phyloP scores from a whole-genome alignment of 1,139 yeast species.

The Magnusiomyces tetraspermus region DNA sequence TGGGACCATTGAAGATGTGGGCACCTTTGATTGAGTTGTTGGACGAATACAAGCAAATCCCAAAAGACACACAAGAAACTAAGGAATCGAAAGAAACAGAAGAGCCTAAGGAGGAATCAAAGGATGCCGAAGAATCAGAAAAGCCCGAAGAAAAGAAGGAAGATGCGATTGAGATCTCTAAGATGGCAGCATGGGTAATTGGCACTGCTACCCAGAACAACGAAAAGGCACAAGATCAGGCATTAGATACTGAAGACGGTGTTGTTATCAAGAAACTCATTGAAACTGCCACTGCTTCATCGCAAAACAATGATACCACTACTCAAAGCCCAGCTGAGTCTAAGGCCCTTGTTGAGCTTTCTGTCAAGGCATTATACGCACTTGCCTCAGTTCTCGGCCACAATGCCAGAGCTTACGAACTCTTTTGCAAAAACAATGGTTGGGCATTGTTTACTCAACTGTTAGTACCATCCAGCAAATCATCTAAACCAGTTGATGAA shows the following conservation, averaged over 20 bases:
- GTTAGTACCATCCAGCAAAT: conserved; percentile 17
- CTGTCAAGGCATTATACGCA: conserved; percentile 67
- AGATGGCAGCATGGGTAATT: conserved; percentile 59
- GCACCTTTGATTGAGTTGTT: conserved; percentile 49
- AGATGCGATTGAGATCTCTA: background rate
- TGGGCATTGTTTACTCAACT: conserved; percentile 40
- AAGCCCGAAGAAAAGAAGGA: no score
- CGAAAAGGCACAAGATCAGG: conserved; percentile 56
- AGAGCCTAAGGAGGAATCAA: background rate
- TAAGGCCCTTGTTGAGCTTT: conserved; percentile 27
- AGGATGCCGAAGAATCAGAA: conserved; percentile 2
- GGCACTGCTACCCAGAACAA: conserved; percentile 94
- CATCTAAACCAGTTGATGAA: conserved; percentile 20
- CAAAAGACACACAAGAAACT: background rate
- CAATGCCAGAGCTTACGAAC: conserved; percentile 44
- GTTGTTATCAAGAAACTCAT: conserved; percentile 17
- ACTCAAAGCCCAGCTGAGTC: background rate
- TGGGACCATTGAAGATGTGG: conserved; percentile 80
- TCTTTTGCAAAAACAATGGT: conserved; percentile 54
- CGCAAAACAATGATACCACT: background rate
- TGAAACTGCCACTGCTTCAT: conserved; percentile 17
- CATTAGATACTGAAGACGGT: conserved; percentile 20
- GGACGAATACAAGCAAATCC: conserved; percentile 33
- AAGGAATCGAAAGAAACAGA: background rate
- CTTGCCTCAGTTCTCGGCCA: conserved; percentile 69